A percentile compares a stretch with the other conserved stretches of the same genome.
Evolutionary conservation across 106 monocot genomes (phyloP).

Genomic region (Platanthera zijinensis): DNA sequence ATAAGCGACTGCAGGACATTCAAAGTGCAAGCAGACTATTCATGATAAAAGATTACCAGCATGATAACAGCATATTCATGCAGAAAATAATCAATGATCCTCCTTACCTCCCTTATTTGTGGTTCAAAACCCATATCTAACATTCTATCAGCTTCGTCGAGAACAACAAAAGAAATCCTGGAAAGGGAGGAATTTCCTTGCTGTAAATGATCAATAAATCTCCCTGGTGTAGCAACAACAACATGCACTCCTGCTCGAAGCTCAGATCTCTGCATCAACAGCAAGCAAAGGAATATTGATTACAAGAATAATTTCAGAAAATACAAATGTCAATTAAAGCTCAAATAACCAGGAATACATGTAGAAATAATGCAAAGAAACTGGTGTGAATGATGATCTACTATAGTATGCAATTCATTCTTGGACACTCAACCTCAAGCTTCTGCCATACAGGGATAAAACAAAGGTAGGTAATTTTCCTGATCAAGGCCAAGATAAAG

Average conservation of each 20-base stretch:
- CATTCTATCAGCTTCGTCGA: conserved; percentile 11
- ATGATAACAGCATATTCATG: neutral
- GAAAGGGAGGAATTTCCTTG: conserved; percentile 57
- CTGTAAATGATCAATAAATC: conserved; percentile 68
- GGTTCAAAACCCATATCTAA: conserved; percentile 14
- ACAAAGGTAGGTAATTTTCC: neutral
- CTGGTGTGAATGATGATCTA: neutral
- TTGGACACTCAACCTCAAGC: neutral
- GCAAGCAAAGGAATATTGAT: neutral
- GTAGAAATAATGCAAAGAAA: neutral
- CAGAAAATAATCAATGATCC: neutral
- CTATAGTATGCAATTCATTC: neutral
- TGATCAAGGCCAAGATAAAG: too few relatives aligned
- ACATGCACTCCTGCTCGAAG: conserved; percentile 51
- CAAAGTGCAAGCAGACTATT: neutral
- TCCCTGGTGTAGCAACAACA: conserved; percentile 64
- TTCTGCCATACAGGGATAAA: neutral
- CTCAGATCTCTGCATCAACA: conserved; percentile 40
- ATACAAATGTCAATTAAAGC: neutral
- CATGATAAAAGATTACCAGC: neutral
- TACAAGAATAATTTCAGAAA: neutral
- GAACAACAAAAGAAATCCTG: conserved; percentile 57
- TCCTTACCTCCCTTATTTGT: conserved; percentile 56
- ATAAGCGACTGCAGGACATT: neutral
- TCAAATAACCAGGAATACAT: neutral